Evolutionary conservation across 2,329 filamentous ascomycete genomes (phyloP), one percentile per base, ranked within the genome.

Genomic region (Plectosphaerella sp.): DNA sequence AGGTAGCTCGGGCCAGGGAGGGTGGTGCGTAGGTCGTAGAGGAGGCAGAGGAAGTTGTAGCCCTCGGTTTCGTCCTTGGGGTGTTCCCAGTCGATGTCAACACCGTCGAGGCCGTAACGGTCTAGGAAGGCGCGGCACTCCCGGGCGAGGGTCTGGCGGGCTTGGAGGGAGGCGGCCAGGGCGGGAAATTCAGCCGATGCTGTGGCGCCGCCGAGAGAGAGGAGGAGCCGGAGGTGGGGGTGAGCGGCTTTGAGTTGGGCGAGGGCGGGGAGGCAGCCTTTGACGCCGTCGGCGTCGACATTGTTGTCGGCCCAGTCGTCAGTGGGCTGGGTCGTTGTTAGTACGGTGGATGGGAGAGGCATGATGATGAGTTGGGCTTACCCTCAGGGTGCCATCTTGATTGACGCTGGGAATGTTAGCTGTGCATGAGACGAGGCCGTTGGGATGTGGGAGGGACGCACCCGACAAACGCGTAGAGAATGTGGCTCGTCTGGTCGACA

Each of bases 21-120:
- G 4, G 70, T 70, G 9, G 71, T 65, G 47, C 85, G 78, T 36
- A 86, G 67, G n/a, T 72, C 69, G 4, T 74, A 68, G 2, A 88
- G 73, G 18, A 87, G 72, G 18, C 70, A 67, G 48, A 86, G 63
- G 60, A 81, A 88, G 61, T 85, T 72, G n/a, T 67, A 60, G 12
- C 84, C 84, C 56, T 84, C 70, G 11, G 75, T 68, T 0, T 70
- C 58, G 54, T 78, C 72, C 5, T 75, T 68, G 1, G 84, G 84
- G 53, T 87, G 82, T 59, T 88, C 85, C 85, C 85, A 88, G 64
- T 88, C 84, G 58, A 88, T 78, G 57, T 88, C 85, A 28, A 87
- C 77, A 2, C 85, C 85, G 60, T 88, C 83, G 11, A 88, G 71
- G 1, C 71, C 70, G 61, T 81, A 80, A 48, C 73, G 65, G 54